Evolutionary conservation across 306 rosid species (phyloP).

Genomic region (Biancaea sappan): DNA sequence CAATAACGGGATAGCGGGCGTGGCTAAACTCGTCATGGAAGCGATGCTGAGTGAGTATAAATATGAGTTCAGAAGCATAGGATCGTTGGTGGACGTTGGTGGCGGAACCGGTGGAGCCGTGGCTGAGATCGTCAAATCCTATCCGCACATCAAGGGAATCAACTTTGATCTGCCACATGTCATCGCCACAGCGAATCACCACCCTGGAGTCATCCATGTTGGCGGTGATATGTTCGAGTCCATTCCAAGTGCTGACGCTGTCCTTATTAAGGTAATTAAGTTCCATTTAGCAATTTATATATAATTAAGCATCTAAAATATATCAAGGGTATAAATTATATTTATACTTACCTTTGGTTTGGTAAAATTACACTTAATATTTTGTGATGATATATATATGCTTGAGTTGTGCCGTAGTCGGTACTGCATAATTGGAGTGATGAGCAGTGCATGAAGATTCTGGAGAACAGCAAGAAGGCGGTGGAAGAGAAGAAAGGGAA

Average conservation of each 20-base stretch:
- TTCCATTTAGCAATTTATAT: too few relatives aligned
- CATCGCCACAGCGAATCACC: slow-evolving; percentile 26
- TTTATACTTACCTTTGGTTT: too few relatives aligned
- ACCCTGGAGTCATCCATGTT: slow-evolving; percentile 42
- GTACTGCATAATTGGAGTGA: slow-evolving; percentile 52
- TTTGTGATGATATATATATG: too few relatives aligned
- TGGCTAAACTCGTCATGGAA: slow-evolving; percentile 18
- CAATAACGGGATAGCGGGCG: slow-evolving; percentile 36
- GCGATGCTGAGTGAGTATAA: slow-evolving; percentile 20
- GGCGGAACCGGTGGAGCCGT: background rate
- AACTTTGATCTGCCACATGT: slow-evolving; percentile 41
- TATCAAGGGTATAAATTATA: too few relatives aligned
- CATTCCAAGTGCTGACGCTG: slow-evolving; percentile 45
- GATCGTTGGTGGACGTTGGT: background rate
- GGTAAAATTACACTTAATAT: too few relatives aligned
- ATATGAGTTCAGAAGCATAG: slow-evolving; percentile 24
- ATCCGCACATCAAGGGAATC: slow-evolving; percentile 9
- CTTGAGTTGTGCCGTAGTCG: slow-evolving; percentile 39
- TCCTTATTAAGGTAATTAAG: slow-evolving; percentile 43
- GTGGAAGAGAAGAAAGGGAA: slow-evolving; percentile 30
- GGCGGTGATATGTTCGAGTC: slow-evolving; percentile 49
- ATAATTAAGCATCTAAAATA: too few relatives aligned
- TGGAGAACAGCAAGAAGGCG: slow-evolving; percentile 30
- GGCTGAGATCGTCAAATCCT: background rate
- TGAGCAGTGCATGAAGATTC: slow-evolving; percentile 35